A percentile compares a stretch with the other conserved stretches of the same genome.
Conservation (phyloP, 257 asterid species). For the Eustoma russellianum region DNA sequence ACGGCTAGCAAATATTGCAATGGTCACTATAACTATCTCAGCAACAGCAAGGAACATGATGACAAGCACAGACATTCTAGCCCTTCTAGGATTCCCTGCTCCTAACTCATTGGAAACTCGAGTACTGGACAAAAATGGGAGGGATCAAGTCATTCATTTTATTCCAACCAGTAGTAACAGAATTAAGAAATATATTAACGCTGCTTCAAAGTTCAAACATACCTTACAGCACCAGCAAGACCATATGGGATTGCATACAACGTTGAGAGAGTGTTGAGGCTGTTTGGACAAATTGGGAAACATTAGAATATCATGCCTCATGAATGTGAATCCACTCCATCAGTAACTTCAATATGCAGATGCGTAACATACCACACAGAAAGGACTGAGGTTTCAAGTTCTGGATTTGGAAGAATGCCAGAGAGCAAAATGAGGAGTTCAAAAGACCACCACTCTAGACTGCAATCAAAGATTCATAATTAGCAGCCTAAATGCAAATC, state of each 20-base stretch:
- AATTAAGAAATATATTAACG: no score
- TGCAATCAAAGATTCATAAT: conserved; percentile 10
- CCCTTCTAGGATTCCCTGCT: conserved; percentile 43
- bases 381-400: conserved; percentile 59
- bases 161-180: neutral
- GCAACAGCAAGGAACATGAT: conserved; percentile 26
- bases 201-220: neutral
- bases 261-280: conserved; percentile 46
- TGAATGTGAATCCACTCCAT: neutral
- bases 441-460: conserved; percentile 69
- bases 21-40: conserved; percentile 16
- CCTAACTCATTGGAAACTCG: conserved; percentile 59
- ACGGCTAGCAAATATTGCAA: conserved; percentile 23
- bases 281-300: conserved; percentile 12
- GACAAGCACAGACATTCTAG: conserved; percentile 27
- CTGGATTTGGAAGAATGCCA: conserved; percentile 53
- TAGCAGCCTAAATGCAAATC: neutral
- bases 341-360: neutral
- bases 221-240: conserved; percentile 59
- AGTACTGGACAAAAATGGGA: conserved; percentile 28
- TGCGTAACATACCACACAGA: conserved; percentile 41
- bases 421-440: conserved; percentile 48
- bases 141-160: neutral
- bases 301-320: neutral
- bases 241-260: conserved; percentile 52